Evolutionary conservation across 768 basidiomycete species (phyloP), one percentile per base, ranked within the genome.

Genomic region (Leucocoprinus birnbaumii): DNA sequence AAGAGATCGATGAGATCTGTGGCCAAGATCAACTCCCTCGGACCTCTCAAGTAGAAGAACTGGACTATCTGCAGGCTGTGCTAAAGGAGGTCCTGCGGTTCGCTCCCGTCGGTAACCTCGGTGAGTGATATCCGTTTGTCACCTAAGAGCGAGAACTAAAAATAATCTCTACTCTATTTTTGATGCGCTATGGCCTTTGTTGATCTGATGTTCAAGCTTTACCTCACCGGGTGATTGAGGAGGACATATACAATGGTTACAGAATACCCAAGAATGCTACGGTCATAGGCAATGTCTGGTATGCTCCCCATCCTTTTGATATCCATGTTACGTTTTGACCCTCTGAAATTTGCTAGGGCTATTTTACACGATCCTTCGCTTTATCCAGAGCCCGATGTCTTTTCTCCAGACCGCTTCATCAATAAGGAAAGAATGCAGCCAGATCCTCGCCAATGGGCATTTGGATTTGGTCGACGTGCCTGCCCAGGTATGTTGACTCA

Each of bases 231-330:
- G 69, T 72, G 10, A 69, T 66, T 2, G 61, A 74, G 47, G 78
- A 80, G 14, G 80, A 81, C 52, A 70, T 71, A 13, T 81, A 80
- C 56, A 54, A 61, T 11, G 78, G 74, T 1, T 76, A 74, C 58
- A 61, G 58, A 16, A 76, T 82, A 26, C 81, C 80, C 1, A 71
- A 73, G 45, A 73, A 72, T 10, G 68, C 77, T 1, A 75, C 74
- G 3, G 59, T 80, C 16, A 58, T 80, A n/a, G 70, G 75, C 2
- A 80, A 79, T 48, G 67, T 76, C n/a, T 80, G 78, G 76, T 77
- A 52, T 57, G 66, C 43, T 8, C 44, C n/a, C n/a, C n/a, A n/a
- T n/a, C n/a, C n/a, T n/a, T n/a, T n/a, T n/a, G n/a, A n/a, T n/a
- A 26, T 34, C n/a, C 13, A 37, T 22, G 6, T 16, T 19, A 5